phyloP scores from a whole-genome alignment of 495 filamentous ascomycete species.

The Penicillium crystallinum region DNA sequence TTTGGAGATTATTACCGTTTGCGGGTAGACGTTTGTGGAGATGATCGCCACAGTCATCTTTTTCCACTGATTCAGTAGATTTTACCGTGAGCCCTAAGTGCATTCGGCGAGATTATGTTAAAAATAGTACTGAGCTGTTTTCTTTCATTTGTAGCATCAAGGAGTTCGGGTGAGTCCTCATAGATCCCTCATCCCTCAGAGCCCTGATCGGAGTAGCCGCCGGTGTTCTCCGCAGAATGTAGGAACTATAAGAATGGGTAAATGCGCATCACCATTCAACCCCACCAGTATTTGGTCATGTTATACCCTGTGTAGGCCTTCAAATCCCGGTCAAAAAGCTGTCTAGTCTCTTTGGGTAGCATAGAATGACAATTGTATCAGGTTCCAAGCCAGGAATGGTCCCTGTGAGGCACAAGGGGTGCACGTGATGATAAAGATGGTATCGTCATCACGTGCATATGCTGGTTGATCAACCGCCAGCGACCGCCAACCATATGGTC shows the following conservation, averaged over 20 bases:
- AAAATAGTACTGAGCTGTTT: background rate
- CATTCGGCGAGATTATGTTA: background rate
- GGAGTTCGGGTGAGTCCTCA: background rate
- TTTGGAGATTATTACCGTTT: constrained; percentile 1
- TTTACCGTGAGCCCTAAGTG: background rate
- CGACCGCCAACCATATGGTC: background rate
- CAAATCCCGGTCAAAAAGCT: background rate
- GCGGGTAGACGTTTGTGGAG: constrained; percentile 3
- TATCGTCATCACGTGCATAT: constrained; percentile 2
- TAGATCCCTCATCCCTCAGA: background rate
- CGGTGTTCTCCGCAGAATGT: constrained; percentile 4
- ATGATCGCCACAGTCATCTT: constrained; percentile 1
- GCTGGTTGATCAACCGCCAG: background rate
- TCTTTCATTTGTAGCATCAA: background rate
- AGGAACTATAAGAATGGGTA: background rate
- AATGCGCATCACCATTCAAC: background rate
- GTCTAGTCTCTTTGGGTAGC: too few relatives aligned
- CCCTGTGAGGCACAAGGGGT: too few relatives aligned
- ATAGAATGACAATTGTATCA: background rate
- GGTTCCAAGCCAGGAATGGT: too few relatives aligned
- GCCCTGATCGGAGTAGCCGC: background rate
- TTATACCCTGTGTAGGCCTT: background rate
- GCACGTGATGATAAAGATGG: constrained; percentile 1
- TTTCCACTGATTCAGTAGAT: background rate
- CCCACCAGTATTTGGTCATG: background rate